Evolutionary conservation across 768 basidiomycete genomes (phyloP), one percentile per base, ranked within the genome.

Genomic region (Cystofilobasidium ferigula): DNA sequence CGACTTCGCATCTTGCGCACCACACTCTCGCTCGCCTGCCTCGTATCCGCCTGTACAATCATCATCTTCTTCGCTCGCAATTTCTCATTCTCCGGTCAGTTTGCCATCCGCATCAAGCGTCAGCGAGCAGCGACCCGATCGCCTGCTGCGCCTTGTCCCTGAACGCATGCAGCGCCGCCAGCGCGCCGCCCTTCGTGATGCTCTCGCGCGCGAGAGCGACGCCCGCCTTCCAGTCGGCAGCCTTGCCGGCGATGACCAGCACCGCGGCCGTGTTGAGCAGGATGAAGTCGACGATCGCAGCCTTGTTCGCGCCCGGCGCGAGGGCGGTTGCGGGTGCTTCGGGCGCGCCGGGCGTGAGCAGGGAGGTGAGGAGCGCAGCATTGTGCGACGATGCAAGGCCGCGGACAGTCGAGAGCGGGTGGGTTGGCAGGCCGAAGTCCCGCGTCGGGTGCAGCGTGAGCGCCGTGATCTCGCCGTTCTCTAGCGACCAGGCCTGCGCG

Each of bases 221-320:
- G 2, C 90, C 92, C 22, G 89, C 81, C 70, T 81, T 80, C 73
- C 82, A 89, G 71, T 83, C 81, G 36, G 74, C 74, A 26, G 86
- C 90, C 53, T 86, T 64, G 7, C 91, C 92, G 8, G 89, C 85
- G 4, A 97, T 84, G 32, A 92, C 85, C 47, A 99, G 78, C 64
- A 98, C 74, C 18, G 91, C 93, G 6, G 91, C 85, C 3, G 93
- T 83, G 72, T 99, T 97, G 78, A 98, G 78, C 66, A 92, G 77
- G 67, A 98, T 89, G 74, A 92, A 98, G 72, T 95, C 85, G 57
- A 85, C 76, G 42, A 94, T 81, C 0, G 91, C 82, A 38, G 18
- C 32, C 10, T 7, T 10, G 24, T 32, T 60, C 24, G 58, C n/a
- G 10, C 38, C 36, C 8, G 18, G 18, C 26, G 32, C 47, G 16